phyloP scores from a whole-genome alignment of 495 filamentous ascomycete species.

The Xylaria telfairii region DNA sequence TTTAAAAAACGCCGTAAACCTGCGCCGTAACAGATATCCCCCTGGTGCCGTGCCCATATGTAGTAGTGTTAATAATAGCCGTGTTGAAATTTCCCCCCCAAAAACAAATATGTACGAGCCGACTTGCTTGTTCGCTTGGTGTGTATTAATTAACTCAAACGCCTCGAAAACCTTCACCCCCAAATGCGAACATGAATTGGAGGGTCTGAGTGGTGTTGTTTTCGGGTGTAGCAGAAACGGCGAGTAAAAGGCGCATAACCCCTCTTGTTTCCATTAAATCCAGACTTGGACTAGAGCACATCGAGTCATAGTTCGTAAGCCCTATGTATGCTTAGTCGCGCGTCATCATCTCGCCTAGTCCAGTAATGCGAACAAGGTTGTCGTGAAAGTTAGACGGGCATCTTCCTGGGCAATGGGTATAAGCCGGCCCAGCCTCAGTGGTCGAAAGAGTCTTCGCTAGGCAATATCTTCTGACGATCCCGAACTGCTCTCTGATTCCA shows the following conservation, averaged over 20 bases:
- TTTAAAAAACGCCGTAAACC: neutral
- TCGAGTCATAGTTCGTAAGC: neutral
- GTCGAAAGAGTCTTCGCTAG: constrained; percentile 1
- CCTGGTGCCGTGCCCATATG: neutral
- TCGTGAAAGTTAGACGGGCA: neutral
- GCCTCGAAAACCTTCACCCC: no score
- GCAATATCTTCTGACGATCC: neutral
- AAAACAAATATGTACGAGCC: neutral
- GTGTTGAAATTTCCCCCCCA: neutral
- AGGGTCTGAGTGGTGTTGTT: neutral
- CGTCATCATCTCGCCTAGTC: neutral
- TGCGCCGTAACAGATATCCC: neutral
- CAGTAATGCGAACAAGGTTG: neutral
- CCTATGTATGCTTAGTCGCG: neutral
- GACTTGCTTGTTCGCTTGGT: neutral
- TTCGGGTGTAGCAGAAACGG: neutral
- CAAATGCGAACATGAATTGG: neutral
- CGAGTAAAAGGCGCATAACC: neutral
- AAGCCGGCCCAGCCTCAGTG: neutral
- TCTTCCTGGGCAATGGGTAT: neutral
- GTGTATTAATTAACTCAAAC: neutral
- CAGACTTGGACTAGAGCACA: neutral
- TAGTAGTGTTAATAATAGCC: neutral
- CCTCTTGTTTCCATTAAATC: neutral
- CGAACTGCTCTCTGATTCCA: constrained; percentile 23